Evolutionary conservation across 495 filamentous ascomycete genomes (phyloP), one percentile per base, ranked within the genome.

Genomic region (Podospora appendiculata): DNA sequence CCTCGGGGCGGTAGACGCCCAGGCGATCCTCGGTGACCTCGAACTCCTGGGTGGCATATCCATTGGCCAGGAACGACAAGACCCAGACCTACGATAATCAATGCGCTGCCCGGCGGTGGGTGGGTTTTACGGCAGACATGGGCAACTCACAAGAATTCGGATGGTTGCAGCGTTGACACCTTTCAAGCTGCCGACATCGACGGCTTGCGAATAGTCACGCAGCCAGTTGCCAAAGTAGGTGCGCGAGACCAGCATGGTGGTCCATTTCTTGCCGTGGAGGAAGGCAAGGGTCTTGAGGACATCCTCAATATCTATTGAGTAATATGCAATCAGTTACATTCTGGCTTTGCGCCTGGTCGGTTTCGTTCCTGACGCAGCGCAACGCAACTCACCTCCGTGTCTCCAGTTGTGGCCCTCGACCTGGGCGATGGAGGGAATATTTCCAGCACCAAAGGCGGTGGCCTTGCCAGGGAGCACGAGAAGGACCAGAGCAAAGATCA

Each of bases 361-460:
- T 25, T 25, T 25, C 5, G 2, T 25, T 25, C 25, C 25, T 25
- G 25, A 5, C 38, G 38, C 10, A 35, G 2, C 32, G 40, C 3
- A 33, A 35, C 25, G 12, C 10, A 36, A 59, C 66, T 55, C 57
- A 72, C 78, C 77, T 50, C 93, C 93, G 85, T 97, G 93, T 53
- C 93, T 85, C 85, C 89, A 98, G 64, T 98, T 98, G 59, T 87
- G 79, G 18, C 93, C 93, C 70, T 98, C 93, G 57, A 98, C 83
- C 62, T 87, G 83, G 1, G 92, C 89, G 59, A 98, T 93, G 0
- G 86, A 90, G 13, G 93, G 92, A 55, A 96, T 95, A 62, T 96
- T 97, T 32, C 93, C 93, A 25, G 93, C 93, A 46, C 93, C 93
- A 63, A 98, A 98, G 8, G 92, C 93, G 35, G 78, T 73, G 43